These are phyloP conservation scores for Gracilariopsis chorda DNA, from an alignment of 23 red algal genomes.

Conservation along the genomic window DNA sequence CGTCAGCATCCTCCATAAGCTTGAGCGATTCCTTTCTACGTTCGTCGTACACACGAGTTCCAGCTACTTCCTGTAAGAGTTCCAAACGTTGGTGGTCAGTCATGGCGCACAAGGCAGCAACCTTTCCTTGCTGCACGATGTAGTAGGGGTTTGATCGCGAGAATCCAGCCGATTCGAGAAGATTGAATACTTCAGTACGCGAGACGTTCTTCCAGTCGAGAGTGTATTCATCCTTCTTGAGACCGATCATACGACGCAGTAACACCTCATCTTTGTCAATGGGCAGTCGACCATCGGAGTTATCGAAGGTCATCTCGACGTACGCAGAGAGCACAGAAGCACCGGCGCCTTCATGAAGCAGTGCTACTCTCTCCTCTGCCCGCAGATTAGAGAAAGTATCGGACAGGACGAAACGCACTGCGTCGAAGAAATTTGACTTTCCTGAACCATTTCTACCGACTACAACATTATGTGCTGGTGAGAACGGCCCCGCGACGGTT, in stretches of 20 bases:
- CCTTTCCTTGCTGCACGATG: conserved; percentile 99
- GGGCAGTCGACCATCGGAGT: conserved; percentile 86
- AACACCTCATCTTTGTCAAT: conserved; percentile 77
- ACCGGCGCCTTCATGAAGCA: conserved; percentile 91
- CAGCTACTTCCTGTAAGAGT: conserved; percentile 91
- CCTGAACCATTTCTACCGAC: conserved; percentile 96
- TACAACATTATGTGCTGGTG: conserved; percentile 82
- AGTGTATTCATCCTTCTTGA: conserved; percentile 98
- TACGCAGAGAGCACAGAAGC: conserved; percentile 91
- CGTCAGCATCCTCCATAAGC: conserved; percentile 83
- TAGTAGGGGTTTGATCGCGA: conserved; percentile 99
- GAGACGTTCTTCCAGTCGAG: conserved; percentile 90
- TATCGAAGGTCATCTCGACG: conserved; percentile 97
- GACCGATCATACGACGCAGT: conserved; percentile 86
- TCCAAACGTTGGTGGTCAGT: conserved; percentile 78
- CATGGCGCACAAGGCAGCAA: conserved; percentile 92
- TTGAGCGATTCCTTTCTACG: conserved; percentile 83
- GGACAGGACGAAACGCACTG: conserved; percentile 88
- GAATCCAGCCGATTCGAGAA: conserved; percentile 92
- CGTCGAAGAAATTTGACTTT: conserved; percentile 97
- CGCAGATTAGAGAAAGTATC: conserved; percentile 81
- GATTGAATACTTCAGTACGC: conserved; percentile 87
- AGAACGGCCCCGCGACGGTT: conserved; percentile 72
- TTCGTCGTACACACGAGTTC: conserved; percentile 91
- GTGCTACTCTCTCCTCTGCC: conserved; percentile 88